Base-by-base conservation (phyloP, 73 alveolate species). In the Uronychia setigera region DNA sequence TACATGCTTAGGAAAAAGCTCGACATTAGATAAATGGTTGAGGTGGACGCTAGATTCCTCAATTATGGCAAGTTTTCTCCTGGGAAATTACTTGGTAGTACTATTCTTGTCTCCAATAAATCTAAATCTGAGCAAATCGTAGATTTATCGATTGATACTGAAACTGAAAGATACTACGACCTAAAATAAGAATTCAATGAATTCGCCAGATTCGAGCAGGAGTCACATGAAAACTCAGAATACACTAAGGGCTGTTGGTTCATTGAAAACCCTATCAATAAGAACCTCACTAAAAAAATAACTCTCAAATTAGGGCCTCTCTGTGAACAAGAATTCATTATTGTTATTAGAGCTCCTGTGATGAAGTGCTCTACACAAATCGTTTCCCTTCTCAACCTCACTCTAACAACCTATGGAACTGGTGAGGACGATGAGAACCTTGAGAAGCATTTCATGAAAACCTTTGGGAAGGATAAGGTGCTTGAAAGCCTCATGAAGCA, bases 241-340 rank as follows among this genome's bases (percentile, higher is more conserved):
- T 28, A 74, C 79, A 75, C 81, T 89, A 78, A 88, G 33, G 90
- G 78, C 76, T 81, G 90, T 31, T 88, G 94, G 94, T 88, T 32
- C 80, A 88, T 88, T 46, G 94, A 88, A 77, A 88, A 88, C 81
- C 94, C 94, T 1, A 81, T 88, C 67, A 77, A 87, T 14, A 81
- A 88, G 67, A 90, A 88, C 82, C 88, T 88, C 57, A 82, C 94
- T 0, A 88, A 88, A 83, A 81, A 84, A 60, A 88, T 88, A 58
- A 88, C 94, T 31, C 90, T 88, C 26, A 80, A 82, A 75, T 83
- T 88, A 14, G 89, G 89, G 0, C 90, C 94, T 19, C 79, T 76
- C 60, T 82, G 87, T 14, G 90, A 88, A 46, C 83, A 88, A 58
- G 94, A 88, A 74, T 88, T 88, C 87, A 81, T 88, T 28, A 88